Evolutionary conservation across 176 grass and related monocot genomes (phyloP), one percentile per base, ranked within the genome.

Genomic region (Saccharum officinarum): DNA sequence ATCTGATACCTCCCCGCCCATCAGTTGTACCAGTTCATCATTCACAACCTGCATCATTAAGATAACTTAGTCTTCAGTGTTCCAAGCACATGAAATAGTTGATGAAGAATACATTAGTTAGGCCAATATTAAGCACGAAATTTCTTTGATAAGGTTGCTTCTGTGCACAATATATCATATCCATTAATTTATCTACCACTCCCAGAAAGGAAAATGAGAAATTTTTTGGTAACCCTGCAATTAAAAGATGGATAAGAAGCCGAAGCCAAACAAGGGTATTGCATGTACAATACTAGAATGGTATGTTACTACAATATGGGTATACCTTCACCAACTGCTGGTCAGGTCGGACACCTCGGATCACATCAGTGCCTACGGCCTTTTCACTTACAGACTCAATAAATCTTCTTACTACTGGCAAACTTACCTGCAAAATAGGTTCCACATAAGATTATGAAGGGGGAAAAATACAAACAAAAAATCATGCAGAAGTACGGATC

Each of bases 311-410:
- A 69, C 6, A 44, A 22, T 54, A n/a, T 59, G 54, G 8, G 57
- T 60, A 79, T 94, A 98, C 93, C 92, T 98, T 98, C 75, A 98
- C 95, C 60, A 98, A 89, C 77, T 98, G 95, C 85, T 98, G 93
- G 36, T 98, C 93, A 5, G 93, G 95, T 83, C 76, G 88, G 76
- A 98, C 93, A 59, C 95, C 95, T 92, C 70, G 80, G 71, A 95
- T 92, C 52, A 93, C 52, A 79, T 86, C 91, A 11, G 89, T 75
- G 54, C 93, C 93, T 57, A 90, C 60, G 61, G 93, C 93, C 80
- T 94, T 92, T 20, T 95, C 95, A 65, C 83, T 90, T 47, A 98
- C 81, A 80, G 93, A 95, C 23, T 89, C 90, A 49, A 98, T 80
- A 76, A 98, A 98, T 30, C 93, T 73, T 85, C 93, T 92, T 64